Conservation (phyloP, 805 yeast species). For the Scheffersomyces coipomensis region DNA sequence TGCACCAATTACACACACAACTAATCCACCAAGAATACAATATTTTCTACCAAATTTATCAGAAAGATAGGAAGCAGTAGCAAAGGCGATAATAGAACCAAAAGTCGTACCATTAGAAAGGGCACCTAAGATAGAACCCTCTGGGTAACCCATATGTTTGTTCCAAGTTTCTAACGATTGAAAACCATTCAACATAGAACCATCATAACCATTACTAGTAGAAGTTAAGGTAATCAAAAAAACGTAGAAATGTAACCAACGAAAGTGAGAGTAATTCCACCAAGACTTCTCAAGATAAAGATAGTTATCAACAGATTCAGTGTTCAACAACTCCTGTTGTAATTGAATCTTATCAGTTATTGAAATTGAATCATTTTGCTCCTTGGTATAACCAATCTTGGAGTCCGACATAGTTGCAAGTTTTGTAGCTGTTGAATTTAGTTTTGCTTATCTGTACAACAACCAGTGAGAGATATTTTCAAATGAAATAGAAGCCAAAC, state of each 20-base stretch:
- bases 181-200: conserved; percentile 50
- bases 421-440: background rate
- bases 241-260: conserved; percentile 34
- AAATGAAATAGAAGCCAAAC: too few species aligned
- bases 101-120: conserved; percentile 40
- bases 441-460: background rate
- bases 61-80: conserved; percentile 21
- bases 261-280: conserved; percentile 36
- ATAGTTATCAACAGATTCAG: background rate
- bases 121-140: conserved; percentile 40
- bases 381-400: background rate
- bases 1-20: conserved; percentile 28
- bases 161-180: conserved; percentile 45
- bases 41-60: conserved; percentile 44
- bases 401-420: background rate
- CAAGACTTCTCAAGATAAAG: conserved; percentile 16
- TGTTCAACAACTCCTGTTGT: background rate
- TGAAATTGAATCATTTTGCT: conserved; percentile 1
- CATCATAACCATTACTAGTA: conserved; percentile 49
- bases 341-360: background rate
- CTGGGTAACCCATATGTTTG: conserved; percentile 35
- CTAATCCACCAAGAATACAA: conserved; percentile 21
- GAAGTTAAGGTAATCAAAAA: conserved; percentile 45
- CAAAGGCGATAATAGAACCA: conserved; percentile 34
- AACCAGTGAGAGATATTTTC: too few species aligned